Base-by-base conservation (phyloP, 257 asterid species). In the Nicotiana otophora region DNA sequence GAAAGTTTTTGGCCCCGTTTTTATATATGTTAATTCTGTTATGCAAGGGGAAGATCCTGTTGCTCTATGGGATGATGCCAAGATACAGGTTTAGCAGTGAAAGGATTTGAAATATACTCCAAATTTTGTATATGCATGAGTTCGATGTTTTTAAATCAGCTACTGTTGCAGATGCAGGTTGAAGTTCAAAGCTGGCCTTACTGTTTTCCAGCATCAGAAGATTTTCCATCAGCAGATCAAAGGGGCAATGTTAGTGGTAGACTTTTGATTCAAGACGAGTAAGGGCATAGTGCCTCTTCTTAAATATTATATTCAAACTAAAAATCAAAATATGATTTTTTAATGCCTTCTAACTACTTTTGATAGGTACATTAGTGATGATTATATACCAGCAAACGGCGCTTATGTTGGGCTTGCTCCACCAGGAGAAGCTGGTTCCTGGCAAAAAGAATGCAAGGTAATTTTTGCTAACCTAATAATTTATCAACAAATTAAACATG, bases 391-490 rank as follows among this genome's bases (percentile, higher is more conserved):
- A 33, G 95, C 87, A 87, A 83, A 85, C 74, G 89, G 91, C 12
- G 94, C 93, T 55, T 89, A 90, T 63, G 83, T 92, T 63, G 97
- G 98, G 30, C 86, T 93, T 85, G 98, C 93, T 39, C 88, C 94
- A 72, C 91, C 92, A 0, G 96, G 95, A 74, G 94, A 87, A n/a
- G 87, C 51, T 31, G 94, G 97, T 82, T 91, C 95, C 26, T 93
- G 94, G 95, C 97, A 93, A 88, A 89, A 88, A 83, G 94, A 93
- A 88, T 93, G 98, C 87, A 93, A 92, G 94, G 98, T 93, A 42
- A 80, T 85, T 65, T 82, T 74, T 26, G 6, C 58, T 77, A 36
- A 75, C 80, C 80, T 75, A 26, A 28, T 75, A 15, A 14, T 51
- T 11, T 15, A 26, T 51, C 17, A 15, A 26, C 63, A 26, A 2